Evolutionary conservation across 2,329 filamentous ascomycete genomes (phyloP), one percentile per base, ranked within the genome.

Genomic region (Colletotrichum sp.): DNA sequence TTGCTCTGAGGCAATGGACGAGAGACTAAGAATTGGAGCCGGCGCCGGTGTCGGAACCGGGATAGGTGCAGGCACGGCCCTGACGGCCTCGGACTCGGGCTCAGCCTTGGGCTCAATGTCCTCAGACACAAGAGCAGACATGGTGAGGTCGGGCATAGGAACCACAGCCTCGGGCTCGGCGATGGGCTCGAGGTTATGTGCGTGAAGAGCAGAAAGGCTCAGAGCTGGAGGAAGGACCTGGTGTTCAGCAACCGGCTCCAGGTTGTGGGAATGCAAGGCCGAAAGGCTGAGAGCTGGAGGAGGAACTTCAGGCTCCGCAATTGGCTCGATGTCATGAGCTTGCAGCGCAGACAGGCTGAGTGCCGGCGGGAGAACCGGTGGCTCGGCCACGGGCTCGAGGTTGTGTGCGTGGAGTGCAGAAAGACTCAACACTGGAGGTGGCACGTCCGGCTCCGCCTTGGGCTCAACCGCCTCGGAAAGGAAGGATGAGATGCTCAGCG

Each of bases 391-490:
- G 8, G 70, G 66, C 67, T 70, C 78, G 48, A 75, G 65, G 62
- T 66, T 64, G 64, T 77, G 74, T 32, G 70, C 70, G 16, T 70
- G 74, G 13, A 77, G 75, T 12, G 75, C 76, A 67, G 28, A 77
- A 72, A 66, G 78, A 68, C 70, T 78, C 43, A 81, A 69, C 27
- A 66, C 65, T 28, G 69, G 62, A 12, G 75, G 64, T 15, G 75
- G 58, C 15, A 76, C 64, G 70, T 77, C 79, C 15, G 77, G 77
- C 56, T 70, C 71, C n/a, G 55, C 56, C 52, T 86, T 80, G 13
- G 89, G 89, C 16, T 85, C 82, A 2, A 86, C 79, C 9, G 80
- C 80, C 77, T 87, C 80, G 6, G 83, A 76, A 27, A 82, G 70
- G 70, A 87, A 82, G 2, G 81, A 79, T 5, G 87, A 88, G 28